These are phyloP conservation scores for Aspergillus baeticus DNA, from an alignment of 495 filamentous ascomycete genomes.

Conservation along the genomic window DNA sequence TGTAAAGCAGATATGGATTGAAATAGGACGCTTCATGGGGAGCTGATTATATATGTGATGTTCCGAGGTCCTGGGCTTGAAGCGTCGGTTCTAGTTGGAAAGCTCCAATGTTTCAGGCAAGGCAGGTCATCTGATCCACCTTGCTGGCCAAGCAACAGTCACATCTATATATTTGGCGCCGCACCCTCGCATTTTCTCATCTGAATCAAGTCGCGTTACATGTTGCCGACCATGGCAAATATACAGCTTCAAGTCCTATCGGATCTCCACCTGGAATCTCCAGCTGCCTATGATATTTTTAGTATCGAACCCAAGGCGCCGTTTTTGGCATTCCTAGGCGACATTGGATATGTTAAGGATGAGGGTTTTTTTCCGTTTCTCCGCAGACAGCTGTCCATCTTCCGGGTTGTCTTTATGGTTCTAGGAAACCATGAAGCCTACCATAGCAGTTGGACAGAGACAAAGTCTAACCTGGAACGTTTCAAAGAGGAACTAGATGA, in stretches of 20 bases:
- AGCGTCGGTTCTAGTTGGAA: no score
- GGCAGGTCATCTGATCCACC: no score
- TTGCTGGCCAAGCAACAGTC: no score
- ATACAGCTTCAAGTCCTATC: slow-evolving; percentile 46
- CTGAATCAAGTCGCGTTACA: no score
- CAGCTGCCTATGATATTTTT: slow-evolving; percentile 44
- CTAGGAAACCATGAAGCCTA: slow-evolving; percentile 54
- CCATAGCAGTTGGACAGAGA: slow-evolving; percentile 26
- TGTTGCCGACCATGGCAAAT: slow-evolving; percentile 14
- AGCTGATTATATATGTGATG: no score
- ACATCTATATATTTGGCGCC: no score
- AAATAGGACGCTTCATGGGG: no score
- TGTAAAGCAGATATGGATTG: no score
- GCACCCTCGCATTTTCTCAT: no score
- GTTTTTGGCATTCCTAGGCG: slow-evolving; percentile 51
- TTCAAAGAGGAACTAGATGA: no score
- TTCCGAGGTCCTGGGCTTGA: no score
- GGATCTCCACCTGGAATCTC: slow-evolving; percentile 52
- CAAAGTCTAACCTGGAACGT: slow-evolving; percentile 27
- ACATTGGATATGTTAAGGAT: slow-evolving; percentile 46
- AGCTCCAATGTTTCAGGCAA: no score
- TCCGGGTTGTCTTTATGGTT: slow-evolving; percentile 43
- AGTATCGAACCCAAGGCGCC: slow-evolving; percentile 38
- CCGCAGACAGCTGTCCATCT: slow-evolving; percentile 34
- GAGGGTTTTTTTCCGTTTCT: slow-evolving; percentile 39